Evolutionary conservation across 495 filamentous ascomycete species (phyloP).

Genomic region (Xylaria sp.): DNA sequence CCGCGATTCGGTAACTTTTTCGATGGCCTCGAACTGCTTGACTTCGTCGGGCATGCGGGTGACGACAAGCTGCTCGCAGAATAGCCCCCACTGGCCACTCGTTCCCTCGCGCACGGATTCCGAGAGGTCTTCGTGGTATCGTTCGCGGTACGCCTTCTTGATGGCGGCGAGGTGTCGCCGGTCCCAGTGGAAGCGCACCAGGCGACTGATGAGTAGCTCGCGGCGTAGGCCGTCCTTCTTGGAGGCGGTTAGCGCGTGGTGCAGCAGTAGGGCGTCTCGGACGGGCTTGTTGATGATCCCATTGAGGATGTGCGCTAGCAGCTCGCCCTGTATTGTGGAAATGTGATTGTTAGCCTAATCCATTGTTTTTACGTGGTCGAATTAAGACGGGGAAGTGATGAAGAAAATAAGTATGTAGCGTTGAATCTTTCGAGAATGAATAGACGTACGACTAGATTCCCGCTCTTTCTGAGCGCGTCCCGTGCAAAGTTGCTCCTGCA

Average conservation of each 20-base stretch:
- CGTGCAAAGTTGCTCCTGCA: conserved; percentile 81
- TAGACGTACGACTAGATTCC: conserved; percentile 77
- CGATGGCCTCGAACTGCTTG: conserved; percentile 51
- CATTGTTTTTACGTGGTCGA: neutral
- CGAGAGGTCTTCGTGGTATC: conserved; percentile 74
- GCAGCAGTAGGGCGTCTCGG: conserved; percentile 91
- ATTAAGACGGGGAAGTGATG: neutral
- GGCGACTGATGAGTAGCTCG: conserved; percentile 81
- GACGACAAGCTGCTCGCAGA: conserved; percentile 60
- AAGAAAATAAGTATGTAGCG: conserved; percentile 9
- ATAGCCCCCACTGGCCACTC: conserved; percentile 58
- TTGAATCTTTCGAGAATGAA: neutral
- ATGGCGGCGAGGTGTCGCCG: conserved; percentile 73
- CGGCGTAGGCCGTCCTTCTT: conserved; percentile 70
- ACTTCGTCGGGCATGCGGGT: conserved; percentile 61
- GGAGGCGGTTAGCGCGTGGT: conserved; percentile 79
- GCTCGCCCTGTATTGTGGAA: conserved; percentile 72
- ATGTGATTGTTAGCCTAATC: conserved; percentile 3
- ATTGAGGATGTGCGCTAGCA: conserved; percentile 94
- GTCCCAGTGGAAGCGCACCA: conserved; percentile 88
- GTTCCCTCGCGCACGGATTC: conserved; percentile 62
- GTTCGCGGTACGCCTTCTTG: conserved; percentile 71
- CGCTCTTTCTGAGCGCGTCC: conserved; percentile 86
- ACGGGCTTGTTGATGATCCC: conserved; percentile 94
- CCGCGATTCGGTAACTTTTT: conserved; percentile 33